Base-by-base conservation (phyloP, 768 basidiomycete genomes). In the Exidia glandulosa region DNA sequence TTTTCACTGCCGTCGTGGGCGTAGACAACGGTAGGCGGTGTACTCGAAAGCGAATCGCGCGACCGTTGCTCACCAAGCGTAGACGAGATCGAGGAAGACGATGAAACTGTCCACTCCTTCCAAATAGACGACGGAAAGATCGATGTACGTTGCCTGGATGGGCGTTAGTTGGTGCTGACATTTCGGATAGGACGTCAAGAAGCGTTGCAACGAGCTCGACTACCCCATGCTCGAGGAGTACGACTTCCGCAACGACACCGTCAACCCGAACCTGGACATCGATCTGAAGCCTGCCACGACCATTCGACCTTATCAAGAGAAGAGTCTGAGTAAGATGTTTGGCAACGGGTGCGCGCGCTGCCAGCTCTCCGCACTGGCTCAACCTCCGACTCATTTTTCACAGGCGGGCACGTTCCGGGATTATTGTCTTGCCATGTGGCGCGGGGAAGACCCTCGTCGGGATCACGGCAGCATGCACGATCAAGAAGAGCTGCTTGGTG, bases 141-240 rank as follows among this genome's bases (percentile, higher is more conserved):
- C 64, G 96, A 99, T 71, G 94, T 88, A 60, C 54, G 30, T 25
- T 23, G 58, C 36, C 23, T 33, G n/a, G 62, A 12, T 62, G 56
- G 33, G 47, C 41, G 59, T 45, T 16, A 25, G 48, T 32, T 33
- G 29, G 31, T 27, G 16, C 56, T 56, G 57, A 65, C 50, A 61
- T 45, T 60, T 60, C 25, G 62, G 10, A 13, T 64, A 95, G 92
- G 90, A 90, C 64, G 94, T 99, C 62, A 95, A 98, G 75, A 90
- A 90, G 66, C 86, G 93, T 36, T 98, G 96, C 69, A 94, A 94
- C 67, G 95, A 96, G 66, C 80, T 98, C 37, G 94, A 98, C 69
- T 92, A 94, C 64, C 96, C 96, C 7, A 96, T 97, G 86, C 79
- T 99, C 48, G 96, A 99, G 71, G 96, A 99, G 74, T 99, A 99